phyloP scores from a whole-genome alignment of 2,329 filamentous ascomycete genomes.

The Endocalyx cinctus region DNA sequence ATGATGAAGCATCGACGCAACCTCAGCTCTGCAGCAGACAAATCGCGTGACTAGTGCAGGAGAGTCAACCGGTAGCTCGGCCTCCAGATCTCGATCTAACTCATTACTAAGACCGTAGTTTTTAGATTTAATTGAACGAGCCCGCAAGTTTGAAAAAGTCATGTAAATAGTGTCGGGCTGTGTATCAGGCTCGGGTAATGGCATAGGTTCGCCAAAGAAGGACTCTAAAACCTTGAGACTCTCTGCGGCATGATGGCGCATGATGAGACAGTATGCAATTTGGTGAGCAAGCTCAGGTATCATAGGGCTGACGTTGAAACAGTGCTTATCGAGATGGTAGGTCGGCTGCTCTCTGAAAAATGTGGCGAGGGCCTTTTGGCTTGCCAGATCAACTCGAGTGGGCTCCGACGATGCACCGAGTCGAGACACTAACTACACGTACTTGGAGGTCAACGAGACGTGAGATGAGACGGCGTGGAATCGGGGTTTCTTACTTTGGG shows the following conservation, averaged over 20 bases:
- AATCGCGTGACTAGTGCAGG: conserved; percentile 8
- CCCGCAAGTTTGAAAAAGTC: conserved; percentile 5
- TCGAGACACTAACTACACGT: conserved; percentile 4
- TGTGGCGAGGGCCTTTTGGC: conserved; percentile 7
- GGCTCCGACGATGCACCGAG: conserved; percentile 1
- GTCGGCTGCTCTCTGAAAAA: conserved; percentile 3
- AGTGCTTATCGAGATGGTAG: conserved; percentile 5
- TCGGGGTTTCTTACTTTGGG: no score
- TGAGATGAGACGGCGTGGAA: conserved; percentile 1
- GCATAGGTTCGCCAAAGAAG: conserved; percentile 9
- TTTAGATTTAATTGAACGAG: conserved; percentile 3
- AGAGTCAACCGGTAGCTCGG: conserved; percentile 5
- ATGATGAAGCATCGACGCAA: conserved; percentile 5
- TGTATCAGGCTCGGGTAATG: conserved; percentile 7
- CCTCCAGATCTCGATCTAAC: conserved; percentile 4
- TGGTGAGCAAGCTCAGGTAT: conserved; percentile 8
- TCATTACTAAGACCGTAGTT: conserved; percentile 1
- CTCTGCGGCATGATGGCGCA: conserved; percentile 5
- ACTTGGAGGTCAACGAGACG: conserved; percentile 2
- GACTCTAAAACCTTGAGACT: conserved; percentile 7
- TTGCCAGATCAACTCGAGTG: conserved; percentile 4
- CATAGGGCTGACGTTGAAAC: conserved; percentile 3
- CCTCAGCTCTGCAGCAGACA: conserved; percentile 9
- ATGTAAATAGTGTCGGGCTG: conserved; percentile 6
- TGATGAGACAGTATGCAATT: conserved; percentile 5